A percentile compares a stretch with the other conserved stretches of the same genome.
Evolutionary conservation across 768 basidiomycete genomes (phyloP).

Genomic region (Tricholoma furcatifolium): DNA sequence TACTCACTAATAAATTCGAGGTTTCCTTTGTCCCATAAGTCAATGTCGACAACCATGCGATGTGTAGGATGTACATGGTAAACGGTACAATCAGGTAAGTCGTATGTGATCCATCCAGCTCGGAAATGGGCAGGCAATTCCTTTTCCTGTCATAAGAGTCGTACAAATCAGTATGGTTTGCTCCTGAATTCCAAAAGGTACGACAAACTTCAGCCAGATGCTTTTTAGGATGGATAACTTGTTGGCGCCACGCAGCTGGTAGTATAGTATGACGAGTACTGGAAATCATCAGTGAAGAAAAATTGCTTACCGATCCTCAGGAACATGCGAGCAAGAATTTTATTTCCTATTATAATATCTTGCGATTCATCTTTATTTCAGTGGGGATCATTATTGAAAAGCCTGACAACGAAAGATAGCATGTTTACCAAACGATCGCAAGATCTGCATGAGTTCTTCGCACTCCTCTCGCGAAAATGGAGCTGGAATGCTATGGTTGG

Average conservation of each 20-base stretch:
- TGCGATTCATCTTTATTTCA: constrained; percentile 40
- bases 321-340: constrained; percentile 66
- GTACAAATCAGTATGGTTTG: constrained; percentile 55
- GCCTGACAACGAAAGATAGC: too few species aligned
- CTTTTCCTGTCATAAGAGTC: too few species aligned
- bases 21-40: constrained; percentile 51
- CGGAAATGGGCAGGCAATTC: too few species aligned
- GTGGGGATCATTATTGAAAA: too few species aligned
- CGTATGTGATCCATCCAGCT: constrained; percentile 79
- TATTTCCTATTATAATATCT: constrained; percentile 51
- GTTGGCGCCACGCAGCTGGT: constrained; percentile 70
- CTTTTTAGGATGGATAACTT: constrained; percentile 65
- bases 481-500: constrained; percentile 51
- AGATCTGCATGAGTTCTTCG: constrained; percentile 64
- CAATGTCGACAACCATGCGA: constrained; percentile 68
- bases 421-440: constrained; percentile 42
- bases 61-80: constrained; percentile 70
- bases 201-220: too few species aligned
- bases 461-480: constrained; percentile 80
- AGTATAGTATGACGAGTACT: neutral
- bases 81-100: constrained; percentile 67
- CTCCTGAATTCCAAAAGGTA: too few species aligned
- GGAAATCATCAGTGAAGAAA: neutral
- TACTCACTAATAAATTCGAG: constrained; percentile 51
- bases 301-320: constrained; percentile 58